Evolutionary conservation across 2,329 filamentous ascomycete genomes (phyloP).

Genomic region (Penicillium sp.): DNA sequence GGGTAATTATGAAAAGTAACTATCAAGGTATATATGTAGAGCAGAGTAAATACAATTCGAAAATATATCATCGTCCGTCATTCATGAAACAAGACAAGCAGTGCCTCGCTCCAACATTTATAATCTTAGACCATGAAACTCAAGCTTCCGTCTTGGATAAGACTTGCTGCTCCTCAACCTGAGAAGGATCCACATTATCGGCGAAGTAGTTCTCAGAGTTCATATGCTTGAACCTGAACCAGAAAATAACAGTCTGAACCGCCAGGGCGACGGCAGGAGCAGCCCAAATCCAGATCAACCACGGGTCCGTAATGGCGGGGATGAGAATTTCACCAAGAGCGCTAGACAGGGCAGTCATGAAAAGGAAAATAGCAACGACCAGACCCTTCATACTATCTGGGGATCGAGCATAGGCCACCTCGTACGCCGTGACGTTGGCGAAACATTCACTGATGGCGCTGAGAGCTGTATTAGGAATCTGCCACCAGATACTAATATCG

Average conservation of each 20-base stretch:
- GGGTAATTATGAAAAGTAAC: not conserved
- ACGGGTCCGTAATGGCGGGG: conserved; percentile 49
- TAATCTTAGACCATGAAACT: not conserved
- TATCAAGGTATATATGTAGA: not conserved
- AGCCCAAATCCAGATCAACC: conserved; percentile 51
- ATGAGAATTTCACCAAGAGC: conserved; percentile 47
- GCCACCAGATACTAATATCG: conserved; percentile 47
- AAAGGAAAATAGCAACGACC: conserved; percentile 46
- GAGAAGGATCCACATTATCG: not conserved
- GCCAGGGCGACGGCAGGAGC: conserved; percentile 52
- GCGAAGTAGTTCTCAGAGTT: not conserved
- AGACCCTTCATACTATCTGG: conserved; percentile 47
- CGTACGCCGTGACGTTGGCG: conserved; percentile 48
- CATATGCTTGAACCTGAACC: conserved; percentile 43
- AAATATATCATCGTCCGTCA: not conserved
- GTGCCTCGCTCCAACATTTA: not conserved
- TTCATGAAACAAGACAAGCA: not conserved
- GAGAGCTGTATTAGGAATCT: conserved; percentile 42
- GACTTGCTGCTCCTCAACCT: not conserved
- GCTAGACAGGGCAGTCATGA: conserved; percentile 42
- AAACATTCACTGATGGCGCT: conserved; percentile 44
- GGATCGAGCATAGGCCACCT: conserved; percentile 46
- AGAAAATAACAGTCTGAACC: conserved; percentile 52
- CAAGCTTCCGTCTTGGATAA: not conserved
- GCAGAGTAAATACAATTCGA: not conserved